Conservation (phyloP, 768 basidiomycete species). For the Mycena crocata region DNA sequence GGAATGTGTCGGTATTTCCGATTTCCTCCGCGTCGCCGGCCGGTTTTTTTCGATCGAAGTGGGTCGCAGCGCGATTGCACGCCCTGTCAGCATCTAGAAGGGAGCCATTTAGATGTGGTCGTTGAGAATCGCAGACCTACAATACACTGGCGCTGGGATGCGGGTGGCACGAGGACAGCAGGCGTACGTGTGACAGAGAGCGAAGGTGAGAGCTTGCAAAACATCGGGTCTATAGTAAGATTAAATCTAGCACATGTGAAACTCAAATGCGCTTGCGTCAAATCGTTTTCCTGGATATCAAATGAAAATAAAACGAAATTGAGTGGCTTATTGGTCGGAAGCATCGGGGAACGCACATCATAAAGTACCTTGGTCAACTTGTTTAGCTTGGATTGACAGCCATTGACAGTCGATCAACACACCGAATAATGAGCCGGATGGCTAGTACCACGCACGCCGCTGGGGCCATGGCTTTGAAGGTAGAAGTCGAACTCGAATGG, state of each 20-base stretch:
- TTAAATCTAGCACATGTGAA: background rate
- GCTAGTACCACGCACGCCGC: slow-evolving; percentile 78
- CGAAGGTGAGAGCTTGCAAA: slow-evolving; percentile 76
- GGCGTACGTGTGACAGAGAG: slow-evolving; percentile 83
- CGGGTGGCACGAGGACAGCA: slow-evolving; percentile 85
- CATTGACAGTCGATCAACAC: slow-evolving; percentile 33
- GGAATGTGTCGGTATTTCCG: too few relatives aligned
- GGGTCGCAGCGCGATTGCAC: too few relatives aligned
- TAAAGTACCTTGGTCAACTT: slow-evolving; percentile 42
- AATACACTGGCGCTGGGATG: slow-evolving; percentile 87
- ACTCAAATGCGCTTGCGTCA: slow-evolving; percentile 55
- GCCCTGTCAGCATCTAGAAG: too few relatives aligned
- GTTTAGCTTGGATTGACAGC: background rate
- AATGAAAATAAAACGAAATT: background rate
- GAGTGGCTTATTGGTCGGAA: background rate
- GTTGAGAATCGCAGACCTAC: slow-evolving; percentile 52
- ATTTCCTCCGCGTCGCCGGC: too few relatives aligned
- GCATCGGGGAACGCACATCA: slow-evolving; percentile 48
- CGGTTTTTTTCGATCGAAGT: too few relatives aligned
- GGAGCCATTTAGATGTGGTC: too few relatives aligned
- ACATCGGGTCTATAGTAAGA: slow-evolving; percentile 62
- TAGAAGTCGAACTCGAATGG: slow-evolving; percentile 84
- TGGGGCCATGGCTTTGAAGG: slow-evolving; percentile 72
- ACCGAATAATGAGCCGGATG: slow-evolving; percentile 57
- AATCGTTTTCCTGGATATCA: slow-evolving; percentile 61